Conservation (phyloP, 2,329 filamentous ascomycete genomes). For the Penicillium sp. region DNA sequence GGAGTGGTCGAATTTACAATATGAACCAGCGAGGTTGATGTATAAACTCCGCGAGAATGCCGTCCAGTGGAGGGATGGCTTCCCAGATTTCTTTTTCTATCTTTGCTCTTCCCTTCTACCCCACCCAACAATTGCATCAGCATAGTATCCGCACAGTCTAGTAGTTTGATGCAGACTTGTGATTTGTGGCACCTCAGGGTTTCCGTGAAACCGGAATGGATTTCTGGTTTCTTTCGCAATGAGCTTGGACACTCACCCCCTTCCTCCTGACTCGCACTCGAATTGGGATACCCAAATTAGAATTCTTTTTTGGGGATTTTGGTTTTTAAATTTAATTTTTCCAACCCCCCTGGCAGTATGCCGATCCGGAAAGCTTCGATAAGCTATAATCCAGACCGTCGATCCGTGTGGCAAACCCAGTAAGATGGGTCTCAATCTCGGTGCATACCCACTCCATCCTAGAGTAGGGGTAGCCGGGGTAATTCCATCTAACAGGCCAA, state of each 20-base stretch:
- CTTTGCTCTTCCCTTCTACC: neutral
- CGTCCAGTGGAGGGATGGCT: neutral
- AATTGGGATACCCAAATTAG: neutral
- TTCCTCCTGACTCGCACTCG: slow-evolving; percentile 8
- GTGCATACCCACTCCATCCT: slow-evolving; percentile 12
- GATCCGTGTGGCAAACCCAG: slow-evolving; percentile 12
- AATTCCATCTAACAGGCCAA: neutral
- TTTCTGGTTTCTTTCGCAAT: slow-evolving; percentile 17
- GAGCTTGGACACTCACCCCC: slow-evolving; percentile 9
- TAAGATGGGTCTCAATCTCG: slow-evolving; percentile 11
- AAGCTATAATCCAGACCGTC: slow-evolving; percentile 13
- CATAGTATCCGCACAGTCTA: neutral
- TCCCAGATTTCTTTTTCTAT: neutral
- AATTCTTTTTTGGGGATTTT: neutral
- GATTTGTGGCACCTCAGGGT: slow-evolving; percentile 20
- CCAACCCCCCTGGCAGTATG: slow-evolving; percentile 1
- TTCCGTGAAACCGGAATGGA: slow-evolving; percentile 19
- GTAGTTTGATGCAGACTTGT: neutral
- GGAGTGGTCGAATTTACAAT: too few species aligned
- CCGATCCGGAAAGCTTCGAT: slow-evolving; percentile 21
- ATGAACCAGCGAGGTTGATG: too few species aligned
- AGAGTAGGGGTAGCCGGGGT: slow-evolving; percentile 2
- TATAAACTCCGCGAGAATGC: neutral
- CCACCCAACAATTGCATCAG: neutral
- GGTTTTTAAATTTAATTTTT: neutral